Evolutionary conservation across 2,329 filamentous ascomycete genomes (phyloP), one percentile per base, ranked within the genome.

Genomic region (Alternaria ventricosa): DNA sequence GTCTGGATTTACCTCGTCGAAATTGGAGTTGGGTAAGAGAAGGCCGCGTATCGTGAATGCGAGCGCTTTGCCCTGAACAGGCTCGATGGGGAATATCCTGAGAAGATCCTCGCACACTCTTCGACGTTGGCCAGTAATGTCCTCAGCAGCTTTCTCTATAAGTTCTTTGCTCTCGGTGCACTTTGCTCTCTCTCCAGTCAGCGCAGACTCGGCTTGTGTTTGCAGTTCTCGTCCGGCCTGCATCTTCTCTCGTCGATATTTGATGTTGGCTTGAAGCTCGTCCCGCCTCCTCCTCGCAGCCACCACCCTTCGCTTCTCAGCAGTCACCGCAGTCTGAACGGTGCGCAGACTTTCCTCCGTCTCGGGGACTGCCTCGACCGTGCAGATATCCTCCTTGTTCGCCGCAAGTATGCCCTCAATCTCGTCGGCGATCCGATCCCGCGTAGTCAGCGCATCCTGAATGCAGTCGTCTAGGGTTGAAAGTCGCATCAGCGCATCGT

Each of bases 391-490:
- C 10, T 78, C 67, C 15, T 75, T 75, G 59, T 84, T 83, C 0
- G 76, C 64, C 10, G 80, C 71, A 1, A 84, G 73, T 28, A 84
- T 78, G 12, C 66, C 65, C 63, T 92, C 92, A 67, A 97, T 96
- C 67, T 97, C 92, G n/a, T 86, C 82, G 51, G 92, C 89, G 9
- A 98, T 84, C 57, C 86, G 86, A 63, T 92, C 88, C 13, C 92
- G 89, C 0, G 93, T 96, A 1, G 89, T 87, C 10, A 97, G 82
- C 2, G 94, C 94, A 79, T 98, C 95, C 76, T 96, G 93, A 23
- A 97, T 92, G 58, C 94, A 97, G 76, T 92, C 92, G 66, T 97
- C 93, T 15, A 98, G 85, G 61, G 94, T 97, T 6, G 92, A 90
- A 11, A 98, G 85, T 64, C 92, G 90, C 90, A 97, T 95, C 20